phyloP scores from a whole-genome alignment of 495 filamentous ascomycete species.

The Parathielavia hyrcaniae region DNA sequence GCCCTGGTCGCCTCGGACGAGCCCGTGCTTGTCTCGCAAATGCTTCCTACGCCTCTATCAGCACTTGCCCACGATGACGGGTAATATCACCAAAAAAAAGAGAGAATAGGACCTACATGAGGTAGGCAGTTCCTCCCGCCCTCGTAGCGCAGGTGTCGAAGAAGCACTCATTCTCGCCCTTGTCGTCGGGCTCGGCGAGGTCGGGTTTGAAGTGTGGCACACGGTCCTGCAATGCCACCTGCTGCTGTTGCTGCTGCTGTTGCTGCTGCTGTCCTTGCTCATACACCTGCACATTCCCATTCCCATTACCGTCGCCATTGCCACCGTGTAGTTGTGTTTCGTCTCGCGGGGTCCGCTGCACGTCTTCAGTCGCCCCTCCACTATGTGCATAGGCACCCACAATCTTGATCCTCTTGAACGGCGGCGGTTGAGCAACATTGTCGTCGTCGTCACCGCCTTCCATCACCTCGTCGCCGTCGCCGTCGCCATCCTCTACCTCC shows the following conservation, averaged over 20 bases:
- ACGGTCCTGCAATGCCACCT: background rate
- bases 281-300: background rate
- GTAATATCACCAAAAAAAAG: background rate
- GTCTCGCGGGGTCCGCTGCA: background rate
- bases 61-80: background rate
- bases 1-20: slow-evolving; percentile 15
- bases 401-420: background rate
- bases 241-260: background rate
- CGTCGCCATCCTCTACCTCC: too few relatives aligned
- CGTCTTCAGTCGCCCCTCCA: background rate
- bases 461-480: too few relatives aligned
- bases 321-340: background rate
- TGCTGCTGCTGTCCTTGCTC: background rate
- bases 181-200: slow-evolving; percentile 1
- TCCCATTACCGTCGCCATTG: background rate
- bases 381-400: background rate
- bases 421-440: background rate
- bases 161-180: slow-evolving; percentile 14
- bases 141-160: slow-evolving; percentile 9
- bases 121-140: background rate
- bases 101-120: slow-evolving; percentile 14
- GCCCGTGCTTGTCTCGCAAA: slow-evolving; percentile 10
- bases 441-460: background rate
- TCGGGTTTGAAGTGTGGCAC: slow-evolving; percentile 3
- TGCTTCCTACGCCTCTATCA: slow-evolving; percentile 7